Evolutionary conservation across 2,329 filamentous ascomycete genomes (phyloP), one percentile per base, ranked within the genome.

Genomic region (Hysterium pulicare): DNA sequence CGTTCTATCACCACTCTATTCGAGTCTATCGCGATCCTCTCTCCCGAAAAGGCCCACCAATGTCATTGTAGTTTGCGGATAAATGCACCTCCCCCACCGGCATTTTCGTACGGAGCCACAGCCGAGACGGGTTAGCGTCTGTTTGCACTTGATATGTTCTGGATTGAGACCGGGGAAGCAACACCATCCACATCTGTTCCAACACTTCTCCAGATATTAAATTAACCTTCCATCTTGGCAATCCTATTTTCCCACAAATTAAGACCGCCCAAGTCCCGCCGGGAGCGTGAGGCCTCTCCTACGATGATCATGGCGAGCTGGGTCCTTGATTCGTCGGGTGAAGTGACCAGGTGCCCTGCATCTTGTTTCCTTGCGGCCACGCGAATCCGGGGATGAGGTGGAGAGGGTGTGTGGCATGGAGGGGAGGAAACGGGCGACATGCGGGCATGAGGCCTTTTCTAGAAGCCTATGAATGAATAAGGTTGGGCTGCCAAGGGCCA

Each of bases 191-290:
- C 28, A 13, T 16, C 17, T 32, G 9, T 16, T 16, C 28, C 17
- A 4, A 32, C 28, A n/a, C 28, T 5, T n/a, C 13, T 9, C 28
- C 17, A 16, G 17, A 32, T 10, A 16, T 10, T 16, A 9, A n/a
- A 10, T 10, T 32, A 32, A 51, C 21, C 10, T 3, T 33, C 21
- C 20, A 24, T 54, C 57, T 54, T 54, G 54, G 53, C 28, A 16
- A 13, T 15, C 28, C 19, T 15, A 38, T 51, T 51, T 49, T 55
- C 44, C 51, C 51, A 51, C 51, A 43, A 55, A 55, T 55, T 40
- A 42, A 26, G 15, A 26, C 15, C 35, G 40, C 44, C 41, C 11
- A 16, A n/a, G n/a, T n/a, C n/a, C n/a, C n/a, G n/a, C n/a, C n/a
- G n/a, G n/a, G n/a, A n/a, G n/a, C n/a, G n/a, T n/a, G n/a, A n/a